A percentile compares a stretch with the other conserved stretches of the same genome.
Evolutionary conservation across 768 basidiomycete genomes (phyloP).

Genomic region (Collybia nuda): DNA sequence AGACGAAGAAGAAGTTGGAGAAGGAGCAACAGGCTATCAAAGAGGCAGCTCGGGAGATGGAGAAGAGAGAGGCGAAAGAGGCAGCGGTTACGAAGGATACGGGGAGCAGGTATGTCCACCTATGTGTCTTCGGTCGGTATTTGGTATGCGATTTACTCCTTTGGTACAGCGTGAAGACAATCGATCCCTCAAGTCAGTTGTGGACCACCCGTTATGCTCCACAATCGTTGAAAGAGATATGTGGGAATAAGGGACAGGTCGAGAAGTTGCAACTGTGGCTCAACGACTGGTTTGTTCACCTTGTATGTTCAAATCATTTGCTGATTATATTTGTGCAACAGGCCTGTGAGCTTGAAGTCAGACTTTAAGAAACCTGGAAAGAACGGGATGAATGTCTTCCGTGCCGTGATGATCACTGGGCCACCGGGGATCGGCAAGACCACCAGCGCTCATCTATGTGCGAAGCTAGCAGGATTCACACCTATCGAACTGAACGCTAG

Average conservation of each 20-base stretch:
- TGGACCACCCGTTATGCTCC: constrained; percentile 98
- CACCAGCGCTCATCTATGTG: constrained; percentile 90
- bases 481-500: constrained; percentile 97
- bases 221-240: constrained; percentile 81
- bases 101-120: constrained; percentile 12
- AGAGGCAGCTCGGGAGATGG: constrained; percentile 75
- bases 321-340: constrained; percentile 26
- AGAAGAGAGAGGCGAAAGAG: constrained; percentile 63
- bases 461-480: constrained; percentile 86
- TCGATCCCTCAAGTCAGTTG: constrained; percentile 62
- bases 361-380: constrained; percentile 96
- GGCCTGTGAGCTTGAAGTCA: constrained; percentile 70
- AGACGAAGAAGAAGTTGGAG: constrained; percentile 76
- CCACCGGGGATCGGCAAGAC: constrained; percentile 98
- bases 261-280: constrained; percentile 91
- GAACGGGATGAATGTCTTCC: constrained; percentile 80
- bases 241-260: constrained; percentile 91
- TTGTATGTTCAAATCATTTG: neutral
- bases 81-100: constrained; percentile 24
- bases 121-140: neutral
- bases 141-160: neutral
- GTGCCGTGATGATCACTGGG: constrained; percentile 88
- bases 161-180: constrained; percentile 25
- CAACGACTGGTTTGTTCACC: constrained; percentile 68
- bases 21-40: constrained; percentile 79